Evolutionary conservation across 768 basidiomycete species (phyloP).

Genomic region (Tylopilus plumbeoviolaceoides): DNA sequence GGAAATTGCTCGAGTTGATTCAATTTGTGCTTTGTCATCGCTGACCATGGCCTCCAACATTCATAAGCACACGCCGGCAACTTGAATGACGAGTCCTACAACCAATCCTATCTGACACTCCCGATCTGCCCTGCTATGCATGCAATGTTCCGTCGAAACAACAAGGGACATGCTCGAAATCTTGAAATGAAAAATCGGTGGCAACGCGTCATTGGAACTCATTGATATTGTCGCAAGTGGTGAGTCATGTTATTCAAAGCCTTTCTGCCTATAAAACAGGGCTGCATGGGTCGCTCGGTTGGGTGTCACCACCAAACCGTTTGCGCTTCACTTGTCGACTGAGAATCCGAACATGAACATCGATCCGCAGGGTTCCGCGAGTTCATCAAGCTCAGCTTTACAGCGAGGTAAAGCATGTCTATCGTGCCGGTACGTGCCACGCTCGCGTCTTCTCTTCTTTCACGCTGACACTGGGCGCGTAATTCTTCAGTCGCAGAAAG

Average conservation of each 20-base stretch:
- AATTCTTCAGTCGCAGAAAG: constrained; percentile 40
- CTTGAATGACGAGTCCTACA: no score
- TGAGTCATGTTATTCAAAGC: not conserved
- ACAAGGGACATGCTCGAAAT: not conserved
- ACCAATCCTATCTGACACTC: no score
- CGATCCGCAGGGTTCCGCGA: constrained; percentile 4
- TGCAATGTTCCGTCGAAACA: not conserved
- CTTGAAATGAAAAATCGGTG: not conserved
- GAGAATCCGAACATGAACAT: not conserved
- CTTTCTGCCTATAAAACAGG: constrained; percentile 12
- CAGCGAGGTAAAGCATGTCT: constrained; percentile 50
- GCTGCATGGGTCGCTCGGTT: not conserved
- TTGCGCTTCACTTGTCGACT: not conserved
- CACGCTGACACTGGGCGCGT: not conserved
- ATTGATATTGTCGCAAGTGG: not conserved
- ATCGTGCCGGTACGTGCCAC: constrained; percentile 43
- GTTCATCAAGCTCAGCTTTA: constrained; percentile 20
- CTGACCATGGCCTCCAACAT: not conserved
- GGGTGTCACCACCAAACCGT: not conserved
- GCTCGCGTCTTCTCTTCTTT: not conserved
- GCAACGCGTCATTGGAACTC: not conserved
- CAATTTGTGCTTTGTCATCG: not conserved
- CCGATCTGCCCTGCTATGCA: not conserved
- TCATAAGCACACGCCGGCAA: not conserved
- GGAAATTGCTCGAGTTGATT: no score